Evolutionary conservation across 2,329 filamentous ascomycete species (phyloP).

Genomic region (Saccharata proteae): DNA sequence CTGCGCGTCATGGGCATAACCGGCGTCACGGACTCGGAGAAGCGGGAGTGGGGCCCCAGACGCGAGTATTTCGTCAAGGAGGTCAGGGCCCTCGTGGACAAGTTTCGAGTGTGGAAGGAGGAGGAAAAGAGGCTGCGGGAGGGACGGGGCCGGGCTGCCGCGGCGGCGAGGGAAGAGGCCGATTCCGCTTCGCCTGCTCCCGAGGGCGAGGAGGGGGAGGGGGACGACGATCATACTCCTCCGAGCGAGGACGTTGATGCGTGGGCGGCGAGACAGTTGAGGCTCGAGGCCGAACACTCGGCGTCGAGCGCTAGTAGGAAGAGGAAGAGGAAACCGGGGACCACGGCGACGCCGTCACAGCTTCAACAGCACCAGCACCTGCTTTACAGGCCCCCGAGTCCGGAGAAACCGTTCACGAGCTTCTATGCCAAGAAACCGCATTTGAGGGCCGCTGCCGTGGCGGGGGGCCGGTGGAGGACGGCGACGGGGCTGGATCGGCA

Average conservation of each 20-base stretch:
- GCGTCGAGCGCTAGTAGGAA: too few species aligned
- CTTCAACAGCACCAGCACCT: too few species aligned
- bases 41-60: conserved; percentile 77
- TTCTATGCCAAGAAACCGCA: conserved; percentile 78
- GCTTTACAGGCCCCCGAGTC: conserved; percentile 16
- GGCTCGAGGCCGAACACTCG: conserved; percentile 46
- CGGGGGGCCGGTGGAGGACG: too few species aligned
- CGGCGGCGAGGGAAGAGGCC: conserved; percentile 36
- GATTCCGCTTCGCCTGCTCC: conserved; percentile 25
- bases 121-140: conserved; percentile 76
- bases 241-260: conserved; percentile 61
- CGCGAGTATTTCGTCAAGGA: conserved; percentile 75
- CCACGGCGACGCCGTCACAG: conserved; percentile 1
- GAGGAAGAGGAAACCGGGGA: too few species aligned
- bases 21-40: conserved; percentile 70
- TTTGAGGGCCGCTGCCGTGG: conserved; percentile 68
- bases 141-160: conserved; percentile 56
- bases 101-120: conserved; percentile 77
- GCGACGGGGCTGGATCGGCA: too few species aligned
- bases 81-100: conserved; percentile 69
- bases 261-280: conserved; percentile 61
- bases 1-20: conserved; percentile 82
- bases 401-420: conserved; percentile 60
- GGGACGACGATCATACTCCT: conserved; percentile 28
- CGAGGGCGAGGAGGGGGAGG: conserved; percentile 26